A percentile compares a stretch with the other conserved stretches of the same genome.
Conservation (phyloP, 192 early-diverging fungal species). For the Entomortierella chlamydospora region DNA sequence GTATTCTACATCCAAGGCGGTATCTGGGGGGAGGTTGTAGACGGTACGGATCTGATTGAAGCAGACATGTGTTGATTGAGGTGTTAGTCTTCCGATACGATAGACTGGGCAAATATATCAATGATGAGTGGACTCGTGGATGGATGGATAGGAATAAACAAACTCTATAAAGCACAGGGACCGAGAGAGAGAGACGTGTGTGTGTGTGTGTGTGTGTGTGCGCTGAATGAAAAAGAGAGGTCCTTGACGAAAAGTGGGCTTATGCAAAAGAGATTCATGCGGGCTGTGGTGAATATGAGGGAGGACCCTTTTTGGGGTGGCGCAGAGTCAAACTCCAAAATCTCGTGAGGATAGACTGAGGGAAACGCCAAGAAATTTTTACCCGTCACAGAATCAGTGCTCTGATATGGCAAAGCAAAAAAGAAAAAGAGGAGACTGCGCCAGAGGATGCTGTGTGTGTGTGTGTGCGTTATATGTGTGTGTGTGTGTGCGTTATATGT, state of each 20-base stretch:
- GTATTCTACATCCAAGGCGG: conserved; percentile 28
- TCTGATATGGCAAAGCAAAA: background rate
- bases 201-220: too few species aligned
- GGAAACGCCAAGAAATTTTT: conserved; percentile 7
- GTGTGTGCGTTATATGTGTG: too few species aligned
- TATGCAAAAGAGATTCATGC: too few species aligned
- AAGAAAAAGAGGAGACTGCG: background rate
- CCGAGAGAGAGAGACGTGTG: too few species aligned
- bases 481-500: too few species aligned
- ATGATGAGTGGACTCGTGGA: background rate
- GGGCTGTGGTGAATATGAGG: too few species aligned
- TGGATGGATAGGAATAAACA: background rate
- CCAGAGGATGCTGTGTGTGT: too few species aligned
- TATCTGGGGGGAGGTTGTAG: conserved; percentile 18
- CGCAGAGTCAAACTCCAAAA: background rate
- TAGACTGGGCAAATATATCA: conserved; percentile 2
- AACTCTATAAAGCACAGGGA: background rate
- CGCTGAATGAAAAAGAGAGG: background rate
- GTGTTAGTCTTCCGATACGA: too few species aligned
- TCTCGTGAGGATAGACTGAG: too few species aligned
- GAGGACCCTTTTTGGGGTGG: too few species aligned
- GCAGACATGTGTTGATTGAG: background rate
- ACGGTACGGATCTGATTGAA: conserved; percentile 35
- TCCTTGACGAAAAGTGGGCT: background rate
- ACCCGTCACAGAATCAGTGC: background rate